Evolutionary conservation across 768 basidiomycete species (phyloP), one percentile per base, ranked within the genome.

Genomic region (Mycena galericulata): DNA sequence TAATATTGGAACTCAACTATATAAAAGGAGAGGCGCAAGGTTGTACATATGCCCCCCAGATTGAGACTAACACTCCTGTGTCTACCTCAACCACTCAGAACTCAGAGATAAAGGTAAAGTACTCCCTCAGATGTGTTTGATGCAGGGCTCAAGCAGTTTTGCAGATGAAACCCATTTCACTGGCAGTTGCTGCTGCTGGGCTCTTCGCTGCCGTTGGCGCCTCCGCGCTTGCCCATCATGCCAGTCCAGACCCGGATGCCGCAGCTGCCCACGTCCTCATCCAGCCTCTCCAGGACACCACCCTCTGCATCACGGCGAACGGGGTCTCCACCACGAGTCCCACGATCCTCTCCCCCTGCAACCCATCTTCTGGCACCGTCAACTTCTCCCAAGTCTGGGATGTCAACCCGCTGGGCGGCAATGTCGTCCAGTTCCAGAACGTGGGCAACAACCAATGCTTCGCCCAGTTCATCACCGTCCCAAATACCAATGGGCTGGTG

Each of bases 1-100:
- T 38, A 40, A 55, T 55, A 55, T 55, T 40, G 53, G 53, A 55
- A 55, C 53, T 55, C 53, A 40, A 55, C 36, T 55, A 55, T 55
- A 55, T 55, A n/a, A 55, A 55, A 55, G 53, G 53, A 55, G 53
- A 55, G 36, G 53, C 36, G 36, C 53, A 55, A 34, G 20, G 51
- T 54, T 54, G 32, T 54, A n/a, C n/a, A n/a, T n/a, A n/a, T 36
- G 12, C 32, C 50, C 32, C 50, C 50, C 50, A 51, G 50, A 51
- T 51, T 51, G 50, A 49, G 47, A 49, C 26, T 29, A 49, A 49
- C 47, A n/a, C 47, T 49, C 47, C 47, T 49, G 47, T 49, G 47
- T 49, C 47, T 27, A 15, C 47, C 47, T 49, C 47, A 49, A 49
- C 47, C 47, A 49, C 47, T 49, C 47, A 49, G 47, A 49, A 49